phyloP scores from a whole-genome alignment of 2,329 filamentous ascomycete genomes.

The Periconia digitata region DNA sequence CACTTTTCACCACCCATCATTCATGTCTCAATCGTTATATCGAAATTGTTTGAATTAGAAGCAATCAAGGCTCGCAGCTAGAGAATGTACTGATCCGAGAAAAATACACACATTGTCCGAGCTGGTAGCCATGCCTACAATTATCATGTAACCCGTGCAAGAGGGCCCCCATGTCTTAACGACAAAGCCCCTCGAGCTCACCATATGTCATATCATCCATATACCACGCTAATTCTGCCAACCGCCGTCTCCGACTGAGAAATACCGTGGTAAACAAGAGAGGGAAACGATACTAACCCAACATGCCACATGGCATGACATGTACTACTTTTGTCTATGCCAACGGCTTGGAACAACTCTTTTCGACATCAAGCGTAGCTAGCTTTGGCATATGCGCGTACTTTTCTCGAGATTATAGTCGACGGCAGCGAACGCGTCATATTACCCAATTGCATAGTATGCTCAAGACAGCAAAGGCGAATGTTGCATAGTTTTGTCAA shows the following conservation, averaged over 20 bases:
- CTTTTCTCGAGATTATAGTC: slow-evolving; percentile 34
- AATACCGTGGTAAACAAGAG: slow-evolving; percentile 38
- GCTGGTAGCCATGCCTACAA: slow-evolving; percentile 18
- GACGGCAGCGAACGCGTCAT: slow-evolving; percentile 23
- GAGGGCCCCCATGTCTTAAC: slow-evolving; percentile 23
- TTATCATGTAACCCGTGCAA: slow-evolving; percentile 13
- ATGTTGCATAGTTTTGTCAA: not conserved
- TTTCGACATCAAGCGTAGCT: slow-evolving; percentile 34
- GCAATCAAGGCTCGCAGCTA: slow-evolving; percentile 12
- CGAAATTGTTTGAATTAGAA: not conserved
- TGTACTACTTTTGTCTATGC: slow-evolving; percentile 30
- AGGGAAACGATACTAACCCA: slow-evolving; percentile 29
- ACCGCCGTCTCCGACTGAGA: slow-evolving; percentile 16
- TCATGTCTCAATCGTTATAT: not conserved
- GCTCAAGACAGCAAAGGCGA: slow-evolving; percentile 16
- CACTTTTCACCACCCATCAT: not conserved
- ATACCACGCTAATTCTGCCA: slow-evolving; percentile 16
- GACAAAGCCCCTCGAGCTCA: slow-evolving; percentile 17
- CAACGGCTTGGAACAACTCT: slow-evolving; percentile 32
- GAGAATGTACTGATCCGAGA: slow-evolving; percentile 7
- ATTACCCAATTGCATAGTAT: slow-evolving; percentile 33
- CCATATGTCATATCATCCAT: slow-evolving; percentile 15
- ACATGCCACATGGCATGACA: slow-evolving; percentile 25
- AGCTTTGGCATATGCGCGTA: slow-evolving; percentile 35
- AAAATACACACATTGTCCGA: slow-evolving; percentile 23